Evolutionary conservation across 2,329 filamentous ascomycete genomes (phyloP).

Genomic region (Shiraia sp.): DNA sequence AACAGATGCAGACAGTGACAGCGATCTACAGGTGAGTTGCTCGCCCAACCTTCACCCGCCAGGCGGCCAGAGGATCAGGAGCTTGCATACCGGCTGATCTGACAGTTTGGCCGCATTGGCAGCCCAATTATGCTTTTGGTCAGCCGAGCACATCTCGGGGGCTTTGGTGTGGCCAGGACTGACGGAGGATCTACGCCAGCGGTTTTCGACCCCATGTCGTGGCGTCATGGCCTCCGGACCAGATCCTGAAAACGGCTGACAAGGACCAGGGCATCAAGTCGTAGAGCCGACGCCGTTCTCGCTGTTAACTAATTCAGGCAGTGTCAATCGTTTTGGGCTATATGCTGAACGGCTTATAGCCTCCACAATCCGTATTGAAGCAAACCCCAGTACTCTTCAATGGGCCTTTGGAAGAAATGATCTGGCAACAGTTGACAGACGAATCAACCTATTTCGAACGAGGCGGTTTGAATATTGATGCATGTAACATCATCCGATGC

Average conservation of each 20-base stretch:
- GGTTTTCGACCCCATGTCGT: conserved; percentile 33
- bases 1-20: conserved; percentile 12
- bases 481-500: too few species aligned
- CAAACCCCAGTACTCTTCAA: too few species aligned
- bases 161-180: conserved; percentile 30
- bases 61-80: conserved; percentile 19
- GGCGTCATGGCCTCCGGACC: conserved; percentile 35
- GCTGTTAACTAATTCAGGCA: conserved; percentile 13
- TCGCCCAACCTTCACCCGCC: conserved; percentile 16
- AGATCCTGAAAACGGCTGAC: conserved; percentile 35
- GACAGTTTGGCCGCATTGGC: conserved; percentile 32
- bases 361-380: too few species aligned
- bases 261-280: conserved; percentile 27
- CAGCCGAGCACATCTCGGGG: conserved; percentile 33
- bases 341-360: conserved; percentile 5
- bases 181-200: conserved; percentile 42
- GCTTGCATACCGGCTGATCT: conserved; percentile 40
- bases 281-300: conserved; percentile 16
- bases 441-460: too few species aligned
- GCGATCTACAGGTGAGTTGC: conserved; percentile 11
- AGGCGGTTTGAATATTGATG: too few species aligned
- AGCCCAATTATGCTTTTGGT: conserved; percentile 26
- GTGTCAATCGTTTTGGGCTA: conserved; percentile 10
- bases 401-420: too few species aligned
- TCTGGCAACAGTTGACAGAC: too few species aligned